These are phyloP conservation scores for Corchorus capsularis DNA, from an alignment of 345 rosid species.

Conservation along the genomic window DNA sequence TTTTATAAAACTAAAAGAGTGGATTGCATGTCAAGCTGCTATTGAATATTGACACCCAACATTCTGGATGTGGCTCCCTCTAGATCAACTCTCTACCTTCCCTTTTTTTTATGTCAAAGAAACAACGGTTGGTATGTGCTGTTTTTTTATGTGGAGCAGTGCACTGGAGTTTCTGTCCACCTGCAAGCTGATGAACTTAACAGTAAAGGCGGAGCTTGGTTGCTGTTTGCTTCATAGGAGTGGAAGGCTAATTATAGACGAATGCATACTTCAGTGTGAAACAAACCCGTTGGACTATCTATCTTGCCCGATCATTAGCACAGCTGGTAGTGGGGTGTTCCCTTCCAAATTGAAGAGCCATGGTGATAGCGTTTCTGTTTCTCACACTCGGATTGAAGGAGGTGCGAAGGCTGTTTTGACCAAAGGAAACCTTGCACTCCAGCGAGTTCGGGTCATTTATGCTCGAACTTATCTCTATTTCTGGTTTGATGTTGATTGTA, in stretches of 20 bases:
- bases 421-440: constrained; percentile 72
- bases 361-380: constrained; percentile 61
- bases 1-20: neutral
- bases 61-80: constrained; percentile 19
- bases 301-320: constrained; percentile 82
- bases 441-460: constrained; percentile 87
- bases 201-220: constrained; percentile 90
- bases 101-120: neutral
- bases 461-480: constrained; percentile 68
- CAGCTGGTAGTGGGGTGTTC: constrained; percentile 48
- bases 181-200: constrained; percentile 82
- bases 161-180: constrained; percentile 83
- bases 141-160: constrained; percentile 47
- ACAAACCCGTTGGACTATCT: constrained; percentile 81
- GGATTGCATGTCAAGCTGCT: neutral
- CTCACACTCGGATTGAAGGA: constrained; percentile 85
- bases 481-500: constrained; percentile 81
- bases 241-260: constrained; percentile 85
- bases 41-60: neutral
- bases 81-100: neutral
- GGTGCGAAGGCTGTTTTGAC: constrained; percentile 88
- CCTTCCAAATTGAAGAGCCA: constrained; percentile 39
- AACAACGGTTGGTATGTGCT: constrained; percentile 18
- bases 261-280: constrained; percentile 89
- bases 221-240: constrained; percentile 92